These are phyloP conservation scores for Backusella liffmaniae DNA, from an alignment of 192 early-diverging fungal species.

Conservation along the genomic window DNA sequence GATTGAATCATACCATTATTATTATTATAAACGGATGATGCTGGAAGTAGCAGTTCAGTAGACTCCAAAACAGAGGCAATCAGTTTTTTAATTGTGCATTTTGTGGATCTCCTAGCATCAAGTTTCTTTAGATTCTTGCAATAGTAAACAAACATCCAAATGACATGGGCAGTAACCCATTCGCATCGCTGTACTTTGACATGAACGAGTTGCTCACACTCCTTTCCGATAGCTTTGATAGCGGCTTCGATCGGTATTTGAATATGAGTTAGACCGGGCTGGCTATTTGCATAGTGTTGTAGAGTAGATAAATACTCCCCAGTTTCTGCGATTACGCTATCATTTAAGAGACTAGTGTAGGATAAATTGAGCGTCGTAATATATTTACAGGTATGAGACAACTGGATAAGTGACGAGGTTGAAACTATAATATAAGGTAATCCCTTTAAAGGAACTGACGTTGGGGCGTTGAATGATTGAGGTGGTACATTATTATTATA, in stretches of 20 bases:
- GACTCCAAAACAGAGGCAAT: conserved; percentile 27
- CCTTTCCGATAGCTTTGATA: conserved; percentile 38
- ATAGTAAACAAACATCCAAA: conserved; percentile 32
- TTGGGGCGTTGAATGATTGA: neutral
- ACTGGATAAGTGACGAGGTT: conserved; percentile 47
- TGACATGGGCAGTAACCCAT: conserved; percentile 41
- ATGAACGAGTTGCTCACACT: conserved; percentile 33
- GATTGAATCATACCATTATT: neutral
- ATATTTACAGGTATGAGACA: conserved; percentile 38
- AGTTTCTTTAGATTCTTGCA: conserved; percentile 35
- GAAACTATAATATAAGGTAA: conserved; percentile 36
- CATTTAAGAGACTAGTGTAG: conserved; percentile 31
- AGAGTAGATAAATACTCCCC: conserved; percentile 48
- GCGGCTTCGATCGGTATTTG: conserved; percentile 33
- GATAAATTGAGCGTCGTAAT: conserved; percentile 39
- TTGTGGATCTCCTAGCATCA: conserved; percentile 39
- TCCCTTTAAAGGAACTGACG: neutral
- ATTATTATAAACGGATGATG: neutral
- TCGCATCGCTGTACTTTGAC: conserved; percentile 44
- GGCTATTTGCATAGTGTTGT: conserved; percentile 39
- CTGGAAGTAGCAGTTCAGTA: neutral
- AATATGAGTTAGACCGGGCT: conserved; percentile 43
- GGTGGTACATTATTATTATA: neutral
- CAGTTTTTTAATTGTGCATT: conserved; percentile 29
- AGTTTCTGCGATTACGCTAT: conserved; percentile 43